Evolutionary conservation across 805 yeast genomes (phyloP).

Genomic region (Wickerhamiella slavikovae): DNA sequence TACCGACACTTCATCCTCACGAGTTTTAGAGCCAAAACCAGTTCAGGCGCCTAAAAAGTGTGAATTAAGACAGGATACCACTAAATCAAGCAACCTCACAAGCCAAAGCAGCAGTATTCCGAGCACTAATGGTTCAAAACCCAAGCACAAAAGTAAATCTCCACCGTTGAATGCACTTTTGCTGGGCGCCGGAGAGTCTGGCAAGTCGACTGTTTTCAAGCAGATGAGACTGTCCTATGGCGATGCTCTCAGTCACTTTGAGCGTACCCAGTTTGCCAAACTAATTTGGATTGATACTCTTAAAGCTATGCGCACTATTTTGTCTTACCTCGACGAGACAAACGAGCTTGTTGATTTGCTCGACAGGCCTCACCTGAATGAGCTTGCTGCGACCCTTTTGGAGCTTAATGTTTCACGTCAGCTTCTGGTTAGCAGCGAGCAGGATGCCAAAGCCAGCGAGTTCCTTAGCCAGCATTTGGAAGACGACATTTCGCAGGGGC

Average conservation of each 20-base stretch:
- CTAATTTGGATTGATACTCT: conserved; percentile 88
- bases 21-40: no score
- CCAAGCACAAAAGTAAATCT: no score
- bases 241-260: conserved; percentile 63
- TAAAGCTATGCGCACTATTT: conserved; percentile 58
- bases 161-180: conserved; percentile 27
- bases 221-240: conserved; percentile 73
- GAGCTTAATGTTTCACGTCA: conserved; percentile 6
- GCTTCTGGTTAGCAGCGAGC: conserved; percentile 20
- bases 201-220: conserved; percentile 61
- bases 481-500: conserved; percentile 12
- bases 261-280: conserved; percentile 59
- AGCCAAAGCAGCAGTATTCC: no score
- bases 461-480: conserved; percentile 33
- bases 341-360: conserved; percentile 25
- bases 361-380: not conserved
- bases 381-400: conserved; percentile 3
- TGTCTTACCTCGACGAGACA: conserved; percentile 52
- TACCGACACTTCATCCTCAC: no score
- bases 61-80: no score
- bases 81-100: no score
- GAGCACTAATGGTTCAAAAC: no score
- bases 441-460: conserved; percentile 39
- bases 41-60: no score
- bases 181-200: conserved; percentile 70